These are phyloP conservation scores for Taphrina communis DNA, from an alignment of 1,139 yeast species.

Conservation along the genomic window DNA sequence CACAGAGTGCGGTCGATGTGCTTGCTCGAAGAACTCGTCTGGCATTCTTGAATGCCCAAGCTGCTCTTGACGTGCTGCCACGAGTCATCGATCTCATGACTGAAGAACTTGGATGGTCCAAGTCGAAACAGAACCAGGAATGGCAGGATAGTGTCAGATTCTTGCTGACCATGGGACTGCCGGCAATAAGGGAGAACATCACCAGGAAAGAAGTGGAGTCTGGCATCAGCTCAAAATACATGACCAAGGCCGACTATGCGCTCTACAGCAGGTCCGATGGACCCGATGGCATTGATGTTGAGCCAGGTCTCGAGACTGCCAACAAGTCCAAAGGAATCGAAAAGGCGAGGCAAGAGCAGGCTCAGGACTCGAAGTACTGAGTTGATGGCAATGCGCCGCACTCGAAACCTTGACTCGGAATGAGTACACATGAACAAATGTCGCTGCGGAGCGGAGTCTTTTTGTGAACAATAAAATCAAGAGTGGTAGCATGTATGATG, in stretches of 20 bases:
- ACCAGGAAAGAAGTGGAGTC: slow-evolving; percentile 45
- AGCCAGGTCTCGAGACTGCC: slow-evolving; percentile 30
- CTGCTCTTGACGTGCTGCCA: slow-evolving; percentile 80
- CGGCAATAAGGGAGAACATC: slow-evolving; percentile 39
- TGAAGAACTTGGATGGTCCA: slow-evolving; percentile 75
- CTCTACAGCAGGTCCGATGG: slow-evolving; percentile 33
- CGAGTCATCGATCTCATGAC: slow-evolving; percentile 87
- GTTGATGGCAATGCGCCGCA: not conserved
- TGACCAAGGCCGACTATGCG: slow-evolving; percentile 30
- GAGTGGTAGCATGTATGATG: not conserved
- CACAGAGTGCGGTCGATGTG: slow-evolving; percentile 87
- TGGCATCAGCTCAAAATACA: slow-evolving; percentile 34
- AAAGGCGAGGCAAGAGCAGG: slow-evolving; percentile 9
- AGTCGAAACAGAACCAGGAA: slow-evolving; percentile 63
- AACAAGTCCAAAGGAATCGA: slow-evolving; percentile 18
- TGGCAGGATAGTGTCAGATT: slow-evolving; percentile 52
- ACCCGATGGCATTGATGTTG: slow-evolving; percentile 40
- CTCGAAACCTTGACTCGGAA: too few relatives aligned
- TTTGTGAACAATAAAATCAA: not conserved
- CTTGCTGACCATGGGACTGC: slow-evolving; percentile 55
- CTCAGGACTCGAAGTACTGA: slow-evolving; percentile 21
- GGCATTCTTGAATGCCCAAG: slow-evolving; percentile 88
- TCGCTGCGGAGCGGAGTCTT: not conserved
- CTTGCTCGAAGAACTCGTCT: slow-evolving; percentile 91
- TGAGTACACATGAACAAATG: not conserved